phyloP scores from a whole-genome alignment of 2,329 filamentous ascomycete species.

The Beauveria pseudobassiana region DNA sequence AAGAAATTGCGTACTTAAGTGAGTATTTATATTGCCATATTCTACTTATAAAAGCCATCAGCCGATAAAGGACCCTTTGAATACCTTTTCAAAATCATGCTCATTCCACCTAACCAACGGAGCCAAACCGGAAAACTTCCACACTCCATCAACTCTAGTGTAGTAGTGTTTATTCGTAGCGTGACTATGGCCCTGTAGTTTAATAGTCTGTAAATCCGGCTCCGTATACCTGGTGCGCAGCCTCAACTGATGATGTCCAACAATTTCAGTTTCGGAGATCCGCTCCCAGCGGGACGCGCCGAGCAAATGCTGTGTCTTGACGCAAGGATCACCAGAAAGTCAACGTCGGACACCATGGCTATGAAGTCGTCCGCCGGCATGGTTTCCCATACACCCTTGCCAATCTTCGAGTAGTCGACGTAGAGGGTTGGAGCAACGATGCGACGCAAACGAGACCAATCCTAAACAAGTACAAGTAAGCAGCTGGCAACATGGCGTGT shows the following conservation, averaged over 20 bases:
- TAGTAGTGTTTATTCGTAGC: slow-evolving; percentile 52
- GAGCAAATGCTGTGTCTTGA: slow-evolving; percentile 60
- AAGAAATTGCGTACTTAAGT: neutral
- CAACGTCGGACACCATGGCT: slow-evolving; percentile 51
- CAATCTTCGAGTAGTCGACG: neutral
- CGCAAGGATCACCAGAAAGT: slow-evolving; percentile 43
- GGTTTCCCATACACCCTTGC: slow-evolving; percentile 37
- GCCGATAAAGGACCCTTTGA: slow-evolving; percentile 18
- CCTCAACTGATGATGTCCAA: slow-evolving; percentile 55
- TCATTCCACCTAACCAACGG: slow-evolving; percentile 51
- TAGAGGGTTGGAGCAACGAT: neutral
- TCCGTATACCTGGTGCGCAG: slow-evolving; percentile 55
- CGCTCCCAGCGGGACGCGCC: slow-evolving; percentile 53
- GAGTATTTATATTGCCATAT: neutral
- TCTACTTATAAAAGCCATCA: neutral
- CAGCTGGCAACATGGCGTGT: neutral
- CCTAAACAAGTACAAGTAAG: neutral
- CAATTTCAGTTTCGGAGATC: slow-evolving; percentile 47
- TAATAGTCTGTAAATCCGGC: slow-evolving; percentile 40
- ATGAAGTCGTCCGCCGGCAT: slow-evolving; percentile 57
- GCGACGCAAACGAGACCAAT: neutral
- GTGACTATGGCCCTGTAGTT: slow-evolving; percentile 47
- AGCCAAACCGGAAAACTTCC: slow-evolving; percentile 53
- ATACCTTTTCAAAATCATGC: slow-evolving; percentile 50
- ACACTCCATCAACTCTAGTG: slow-evolving; percentile 48